Evolutionary conservation across 768 basidiomycete genomes (phyloP), one percentile per base, ranked within the genome.

Genomic region (Dentipellis fragilis): DNA sequence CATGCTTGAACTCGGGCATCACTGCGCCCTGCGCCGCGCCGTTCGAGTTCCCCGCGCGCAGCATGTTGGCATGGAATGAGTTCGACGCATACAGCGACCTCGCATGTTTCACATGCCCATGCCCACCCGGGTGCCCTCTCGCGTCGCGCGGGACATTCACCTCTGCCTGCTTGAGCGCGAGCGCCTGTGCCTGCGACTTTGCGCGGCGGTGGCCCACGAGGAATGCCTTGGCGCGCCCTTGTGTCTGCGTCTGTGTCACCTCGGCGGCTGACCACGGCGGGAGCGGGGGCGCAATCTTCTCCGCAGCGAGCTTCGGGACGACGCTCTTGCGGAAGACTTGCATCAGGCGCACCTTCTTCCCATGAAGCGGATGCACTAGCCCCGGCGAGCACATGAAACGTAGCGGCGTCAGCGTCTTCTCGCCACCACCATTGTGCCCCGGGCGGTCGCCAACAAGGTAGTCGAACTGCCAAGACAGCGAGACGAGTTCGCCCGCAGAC

Each of bases 301-400:
- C 81, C 1, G 88, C 80, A 0, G 76, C 67, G 17, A 90, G 65
- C 63, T 85, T 91, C n/a, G 80, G 68, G 0, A 77, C 73, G 35
- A 89, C 71, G 54, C 75, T 80, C 71, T 91, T 91, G 68, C 76
- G 82, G 65, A 91, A 71, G 45, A 88, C 73, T 19, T 88, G 83
- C 69, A 90, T 78, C 39, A 92, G 66, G 29, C 75, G 77, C 52
- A 85, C 71, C 68, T 81, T 86, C 68, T 78, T 81, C 40, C 81
- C 87, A 66, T 85, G 83, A 4, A 72, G 66, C 0, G 80, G 79
- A 57, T 81, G 76, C 29, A 90, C 65, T 17, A 89, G 69, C 54
- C 75, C 72, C 0, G 88, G 87, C 3, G 87, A 83, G 64, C 89
- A 92, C 16, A 81, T 78, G 67, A 91, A 90, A 16, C 79, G 79